phyloP scores from a whole-genome alignment of 1,139 yeast genomes.

The Scheffersomyces illinoinensis region DNA sequence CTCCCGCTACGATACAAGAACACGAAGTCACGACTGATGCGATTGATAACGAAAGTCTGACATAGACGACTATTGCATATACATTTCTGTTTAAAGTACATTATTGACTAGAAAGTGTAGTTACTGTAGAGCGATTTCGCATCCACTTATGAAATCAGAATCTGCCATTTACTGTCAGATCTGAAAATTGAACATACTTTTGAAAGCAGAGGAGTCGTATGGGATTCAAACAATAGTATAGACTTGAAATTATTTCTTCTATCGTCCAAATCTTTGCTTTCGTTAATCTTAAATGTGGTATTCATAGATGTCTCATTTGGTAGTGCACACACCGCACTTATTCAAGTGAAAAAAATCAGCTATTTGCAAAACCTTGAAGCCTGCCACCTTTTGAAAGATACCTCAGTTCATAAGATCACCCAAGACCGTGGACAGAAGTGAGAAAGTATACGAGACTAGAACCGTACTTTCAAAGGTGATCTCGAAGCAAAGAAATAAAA shows the following conservation, averaged over 20 bases:
- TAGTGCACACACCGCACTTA: not conserved
- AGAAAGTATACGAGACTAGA: not conserved
- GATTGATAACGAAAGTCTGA: not conserved
- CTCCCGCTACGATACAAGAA: not conserved
- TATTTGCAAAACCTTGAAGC: not conserved
- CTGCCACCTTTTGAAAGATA: not conserved
- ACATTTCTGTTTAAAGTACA: not conserved
- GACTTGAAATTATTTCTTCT: not conserved
- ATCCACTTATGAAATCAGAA: not conserved
- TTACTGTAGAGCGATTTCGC: not conserved
- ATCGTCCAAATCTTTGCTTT: not conserved
- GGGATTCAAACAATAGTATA: not conserved
- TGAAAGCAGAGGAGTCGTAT: no score
- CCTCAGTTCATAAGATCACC: not conserved
- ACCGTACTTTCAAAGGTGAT: not conserved
- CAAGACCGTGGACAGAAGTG: conserved; percentile 1
- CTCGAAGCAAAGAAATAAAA: not conserved
- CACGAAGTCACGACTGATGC: not conserved
- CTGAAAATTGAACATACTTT: conserved; percentile 1
- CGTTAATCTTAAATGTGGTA: not conserved
- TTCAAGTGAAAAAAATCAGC: not conserved
- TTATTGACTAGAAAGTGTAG: not conserved
- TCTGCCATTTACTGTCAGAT: not conserved
- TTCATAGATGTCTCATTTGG: not conserved
- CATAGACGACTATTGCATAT: not conserved